Percentiles rank a stretch among this genome's conserved stretches.
phyloP scores from a whole-genome alignment of 1,284 basidiomycete genomes.

The Cryptococcus jaspeensis region DNA sequence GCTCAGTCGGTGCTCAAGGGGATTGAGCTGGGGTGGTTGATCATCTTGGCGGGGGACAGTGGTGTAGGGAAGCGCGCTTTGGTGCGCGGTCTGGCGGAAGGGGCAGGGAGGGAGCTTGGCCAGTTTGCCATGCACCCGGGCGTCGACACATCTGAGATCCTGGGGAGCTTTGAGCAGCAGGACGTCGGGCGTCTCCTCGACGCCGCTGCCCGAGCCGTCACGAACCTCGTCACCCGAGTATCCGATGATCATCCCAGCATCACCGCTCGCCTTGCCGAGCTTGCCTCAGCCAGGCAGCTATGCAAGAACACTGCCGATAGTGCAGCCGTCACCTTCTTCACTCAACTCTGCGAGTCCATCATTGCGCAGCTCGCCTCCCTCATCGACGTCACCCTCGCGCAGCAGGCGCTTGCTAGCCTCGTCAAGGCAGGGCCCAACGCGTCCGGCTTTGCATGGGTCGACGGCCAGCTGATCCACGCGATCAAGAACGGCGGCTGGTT shows the following conservation, averaged over 20 bases:
- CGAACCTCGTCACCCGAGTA: constrained; percentile 17
- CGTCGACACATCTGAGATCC: constrained; percentile 89
- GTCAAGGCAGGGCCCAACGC: constrained; percentile 50
- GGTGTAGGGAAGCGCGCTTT: constrained; percentile 78
- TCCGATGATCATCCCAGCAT: constrained; percentile 22
- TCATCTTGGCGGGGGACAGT: constrained; percentile 77
- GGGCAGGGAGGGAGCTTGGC: constrained; percentile 66
- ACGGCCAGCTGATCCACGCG: constrained; percentile 88
- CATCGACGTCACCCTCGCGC: constrained; percentile 17
- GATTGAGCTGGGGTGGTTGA: constrained; percentile 77
- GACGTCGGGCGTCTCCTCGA: constrained; percentile 51
- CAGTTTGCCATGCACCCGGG: constrained; percentile 82
- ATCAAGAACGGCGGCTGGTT: constrained; percentile 88
- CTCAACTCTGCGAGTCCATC: constrained; percentile 2
- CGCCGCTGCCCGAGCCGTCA: constrained; percentile 11
- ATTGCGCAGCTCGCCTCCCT: constrained; percentile 9
- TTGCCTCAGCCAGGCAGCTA: constrained; percentile 15
- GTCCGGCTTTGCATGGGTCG: constrained; percentile 84
- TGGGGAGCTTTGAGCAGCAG: constrained; percentile 94
- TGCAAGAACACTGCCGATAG: constrained; percentile 19
- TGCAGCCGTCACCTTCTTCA: constrained; percentile 15
- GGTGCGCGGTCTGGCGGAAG: constrained; percentile 68
- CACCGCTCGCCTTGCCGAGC: constrained; percentile 9
- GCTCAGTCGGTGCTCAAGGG: constrained; percentile 76
- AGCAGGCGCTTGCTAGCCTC: constrained; percentile 49